A percentile compares a stretch with the other conserved stretches of the same genome.
Evolutionary conservation across 1,139 yeast genomes (phyloP).

Genomic region (Debaryomyces fabryi): DNA sequence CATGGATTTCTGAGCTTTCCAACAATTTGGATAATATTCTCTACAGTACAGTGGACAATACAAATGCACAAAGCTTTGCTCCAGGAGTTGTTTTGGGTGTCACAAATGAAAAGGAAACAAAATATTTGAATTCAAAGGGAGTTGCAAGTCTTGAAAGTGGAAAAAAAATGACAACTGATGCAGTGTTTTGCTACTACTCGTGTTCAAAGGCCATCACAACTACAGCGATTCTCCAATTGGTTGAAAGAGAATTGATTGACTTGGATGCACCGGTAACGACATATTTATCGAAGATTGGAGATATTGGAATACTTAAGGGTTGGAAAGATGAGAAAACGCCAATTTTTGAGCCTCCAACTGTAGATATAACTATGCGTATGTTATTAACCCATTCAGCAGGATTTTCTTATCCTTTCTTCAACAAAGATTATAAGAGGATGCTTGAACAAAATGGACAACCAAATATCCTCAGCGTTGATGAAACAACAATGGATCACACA

Average conservation of each 20-base stretch:
- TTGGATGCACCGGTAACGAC: conserved; percentile 23
- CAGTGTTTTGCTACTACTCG: conserved; percentile 15
- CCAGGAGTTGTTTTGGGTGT: conserved; percentile 20
- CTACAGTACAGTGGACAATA: neutral
- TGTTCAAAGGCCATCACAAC: conserved; percentile 22
- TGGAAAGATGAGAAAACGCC: conserved; percentile 19
- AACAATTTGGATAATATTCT: neutral
- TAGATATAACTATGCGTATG: conserved; percentile 18
- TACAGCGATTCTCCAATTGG: conserved; percentile 22
- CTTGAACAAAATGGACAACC: conserved; percentile 12
- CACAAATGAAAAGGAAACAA: conserved; percentile 17
- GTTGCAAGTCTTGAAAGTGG: conserved; percentile 6
- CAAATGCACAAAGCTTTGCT: neutral
- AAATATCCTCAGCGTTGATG: conserved; percentile 1
- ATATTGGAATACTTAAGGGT: conserved; percentile 16
- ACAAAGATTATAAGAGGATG: conserved; percentile 14
- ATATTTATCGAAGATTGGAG: conserved; percentile 20
- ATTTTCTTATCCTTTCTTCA: conserved; percentile 19
- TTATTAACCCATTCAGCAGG: conserved; percentile 23
- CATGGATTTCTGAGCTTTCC: neutral
- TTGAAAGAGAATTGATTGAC: conserved; percentile 22
- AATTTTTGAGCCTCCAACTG: conserved; percentile 14
- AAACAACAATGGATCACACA: conserved; percentile 13
- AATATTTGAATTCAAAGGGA: conserved; percentile 19
- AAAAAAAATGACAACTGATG: conserved; percentile 12